These are phyloP conservation scores for Agrocybe praecox DNA, from an alignment of 768 basidiomycete species.

Conservation along the genomic window DNA sequence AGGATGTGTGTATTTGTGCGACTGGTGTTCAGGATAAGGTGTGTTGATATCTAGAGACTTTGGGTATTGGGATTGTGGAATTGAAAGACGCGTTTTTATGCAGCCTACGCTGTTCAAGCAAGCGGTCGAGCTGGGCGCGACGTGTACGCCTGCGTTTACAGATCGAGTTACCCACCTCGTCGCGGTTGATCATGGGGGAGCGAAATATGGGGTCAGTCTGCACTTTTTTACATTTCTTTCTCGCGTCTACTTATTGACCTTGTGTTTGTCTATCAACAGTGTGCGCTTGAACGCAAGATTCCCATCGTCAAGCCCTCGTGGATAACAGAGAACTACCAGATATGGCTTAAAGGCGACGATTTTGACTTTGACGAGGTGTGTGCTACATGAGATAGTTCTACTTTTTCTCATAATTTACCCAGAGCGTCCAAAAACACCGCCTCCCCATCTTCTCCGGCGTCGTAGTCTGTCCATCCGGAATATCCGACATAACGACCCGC, in stretches of 20 bases:
- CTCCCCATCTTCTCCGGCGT: conserved; percentile 77
- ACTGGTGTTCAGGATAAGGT: conserved; percentile 85
- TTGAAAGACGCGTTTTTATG: background rate
- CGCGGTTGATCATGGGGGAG: conserved; percentile 76
- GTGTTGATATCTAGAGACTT: no score
- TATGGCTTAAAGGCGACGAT: conserved; percentile 83
- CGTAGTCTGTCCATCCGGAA: conserved; percentile 74
- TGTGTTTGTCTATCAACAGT: conserved; percentile 45
- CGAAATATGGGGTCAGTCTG: conserved; percentile 81
- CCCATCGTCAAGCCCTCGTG: conserved; percentile 81
- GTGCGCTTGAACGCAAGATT: conserved; percentile 77
- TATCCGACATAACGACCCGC: conserved; percentile 61
- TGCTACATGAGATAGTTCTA: background rate
- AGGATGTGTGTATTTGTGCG: conserved; percentile 65
- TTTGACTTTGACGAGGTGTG: conserved; percentile 67
- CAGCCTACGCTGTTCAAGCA: conserved; percentile 75
- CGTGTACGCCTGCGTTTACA: conserved; percentile 70
- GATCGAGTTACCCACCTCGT: conserved; percentile 88
- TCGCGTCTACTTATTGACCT: background rate
- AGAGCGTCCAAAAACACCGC: conserved; percentile 64
- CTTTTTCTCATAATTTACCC: background rate
- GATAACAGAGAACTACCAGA: conserved; percentile 69
- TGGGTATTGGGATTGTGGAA: background rate
- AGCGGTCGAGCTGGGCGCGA: conserved; percentile 81
- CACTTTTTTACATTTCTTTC: background rate